Base-by-base conservation (phyloP, 2,329 filamentous ascomycete species). In the Cyphellophora attinorum region DNA sequence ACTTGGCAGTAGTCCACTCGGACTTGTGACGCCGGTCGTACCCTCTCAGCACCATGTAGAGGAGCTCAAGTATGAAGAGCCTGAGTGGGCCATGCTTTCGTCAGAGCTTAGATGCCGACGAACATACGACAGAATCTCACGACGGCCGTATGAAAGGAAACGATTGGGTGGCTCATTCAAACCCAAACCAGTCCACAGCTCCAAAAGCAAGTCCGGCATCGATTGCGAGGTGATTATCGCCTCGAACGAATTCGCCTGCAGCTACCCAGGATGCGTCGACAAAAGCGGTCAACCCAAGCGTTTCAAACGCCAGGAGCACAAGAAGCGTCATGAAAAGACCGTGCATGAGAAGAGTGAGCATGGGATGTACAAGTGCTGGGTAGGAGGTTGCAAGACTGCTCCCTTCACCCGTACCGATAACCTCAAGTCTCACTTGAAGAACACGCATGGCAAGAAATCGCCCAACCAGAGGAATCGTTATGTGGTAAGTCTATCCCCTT, bases 291-390 rank as follows among this genome's bases (percentile, higher is more conserved):
- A 64, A 44, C 56, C 56, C 35, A 59, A 59, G 5, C 58, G 58
- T 4, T 70, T 70, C 48, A 63, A 65, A 51, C 51, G 66, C 31
- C 61, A 65, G 39, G 65, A 69, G 41, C 65, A 68, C 37, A 50
- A 68, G 12, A 66, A 67, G 51, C 52, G 65, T 8, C 66, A 70
- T 44, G 60, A 62, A 52, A 62, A 59, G 48, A 66, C 57, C 11
- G 64, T 67, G 36, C 62, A 61, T 19, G 58, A 60, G 38, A 58
- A 62, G 32, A 18, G 27, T 5, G 30, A 31, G 11, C 27, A 40
- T 28, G 23, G 29, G 6, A 56, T 56, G 3, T 58, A 62, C 47
- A 53, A 57, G 6, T 64, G 61, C 40, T 64, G 60, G 61, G 44
- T 47, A 11, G 57, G 59, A 2, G 60, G 55, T 6, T 64, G 61